phyloP scores from a whole-genome alignment of 257 asterid species.

The Mentha longifolia region DNA sequence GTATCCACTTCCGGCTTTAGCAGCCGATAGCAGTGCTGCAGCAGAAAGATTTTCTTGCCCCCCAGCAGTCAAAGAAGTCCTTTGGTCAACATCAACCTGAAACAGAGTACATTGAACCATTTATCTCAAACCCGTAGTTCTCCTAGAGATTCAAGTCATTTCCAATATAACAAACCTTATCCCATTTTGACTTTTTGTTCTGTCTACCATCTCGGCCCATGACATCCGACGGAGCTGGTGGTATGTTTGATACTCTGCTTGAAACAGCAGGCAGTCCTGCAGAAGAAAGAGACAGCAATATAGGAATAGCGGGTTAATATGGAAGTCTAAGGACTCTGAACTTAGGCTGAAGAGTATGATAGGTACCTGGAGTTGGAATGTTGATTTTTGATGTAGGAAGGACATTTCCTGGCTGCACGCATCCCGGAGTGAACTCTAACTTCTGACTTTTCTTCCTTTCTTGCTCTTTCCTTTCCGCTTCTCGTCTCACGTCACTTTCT shows the following conservation, averaged over 20 bases:
- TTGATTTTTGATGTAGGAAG: slow-evolving; percentile 66
- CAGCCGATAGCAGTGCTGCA: slow-evolving; percentile 67
- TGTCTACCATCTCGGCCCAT: slow-evolving; percentile 78
- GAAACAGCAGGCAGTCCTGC: slow-evolving; percentile 41
- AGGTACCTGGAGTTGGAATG: slow-evolving; percentile 69
- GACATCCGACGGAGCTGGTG: slow-evolving; percentile 49
- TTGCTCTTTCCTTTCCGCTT: slow-evolving; percentile 86
- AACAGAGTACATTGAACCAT: slow-evolving; percentile 30
- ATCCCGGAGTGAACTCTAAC: slow-evolving; percentile 82
- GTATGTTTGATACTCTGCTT: slow-evolving; percentile 39
- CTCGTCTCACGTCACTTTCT: slow-evolving; percentile 89
- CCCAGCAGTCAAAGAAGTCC: slow-evolving; percentile 46
- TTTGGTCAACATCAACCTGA: slow-evolving; percentile 81
- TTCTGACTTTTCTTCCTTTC: slow-evolving; percentile 84
- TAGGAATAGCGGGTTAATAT: slow-evolving; percentile 4
- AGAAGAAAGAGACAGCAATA: slow-evolving; percentile 18
- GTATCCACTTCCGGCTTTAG: slow-evolving; percentile 94
- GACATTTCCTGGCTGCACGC: slow-evolving; percentile 68
- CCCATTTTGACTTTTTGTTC: slow-evolving; percentile 98
- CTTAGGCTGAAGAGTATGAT: slow-evolving; percentile 18
- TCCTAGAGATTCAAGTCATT: slow-evolving; percentile 22
- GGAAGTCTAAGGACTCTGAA: slow-evolving; percentile 9
- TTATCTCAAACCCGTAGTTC: slow-evolving; percentile 25
- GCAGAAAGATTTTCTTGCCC: slow-evolving; percentile 65
- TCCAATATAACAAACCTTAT: slow-evolving; percentile 63